phyloP scores from a whole-genome alignment of 495 filamentous ascomycete genomes.

The Penicillium odoratum region DNA sequence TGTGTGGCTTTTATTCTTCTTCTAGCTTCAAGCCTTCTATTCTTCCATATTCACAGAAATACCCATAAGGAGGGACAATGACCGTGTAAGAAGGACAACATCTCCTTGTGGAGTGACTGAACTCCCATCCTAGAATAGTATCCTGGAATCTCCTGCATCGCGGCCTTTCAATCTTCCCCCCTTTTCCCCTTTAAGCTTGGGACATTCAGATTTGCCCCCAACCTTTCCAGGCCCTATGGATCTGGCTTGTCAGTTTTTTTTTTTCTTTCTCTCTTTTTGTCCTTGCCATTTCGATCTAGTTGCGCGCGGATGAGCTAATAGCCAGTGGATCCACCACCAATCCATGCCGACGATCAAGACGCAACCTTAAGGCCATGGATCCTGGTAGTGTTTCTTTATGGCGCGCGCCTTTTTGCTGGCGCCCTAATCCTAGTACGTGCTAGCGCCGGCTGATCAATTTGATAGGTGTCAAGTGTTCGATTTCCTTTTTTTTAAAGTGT shows the following conservation, averaged over 20 bases:
- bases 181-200: conserved; percentile 9
- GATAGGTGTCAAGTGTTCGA: conserved; percentile 28
- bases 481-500: conserved; percentile 13
- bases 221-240: conserved; percentile 7
- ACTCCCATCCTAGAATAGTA: conserved; percentile 1
- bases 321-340: conserved; percentile 12
- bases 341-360: conserved; percentile 26
- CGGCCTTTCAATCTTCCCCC: conserved; percentile 6
- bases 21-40: not conserved
- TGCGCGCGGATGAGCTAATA: conserved; percentile 25
- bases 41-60: not conserved
- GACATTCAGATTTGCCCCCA: conserved; percentile 7
- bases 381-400: conserved; percentile 14
- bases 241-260: not conserved
- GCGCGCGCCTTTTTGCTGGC: conserved; percentile 17
- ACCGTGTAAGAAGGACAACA: not conserved
- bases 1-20: not conserved
- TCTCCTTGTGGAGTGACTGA: not conserved
- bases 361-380: conserved; percentile 17
- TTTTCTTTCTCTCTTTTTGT: conserved; percentile 26
- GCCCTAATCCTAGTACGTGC: not conserved
- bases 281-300: conserved; percentile 27
- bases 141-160: conserved; percentile 24
- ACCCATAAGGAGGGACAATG: not conserved
- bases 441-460: conserved; percentile 18